Percentiles rank a stretch among this genome's conserved stretches.
Conservation (phyloP, 169 alveolate genomes). For the Fabrea salina region DNA sequence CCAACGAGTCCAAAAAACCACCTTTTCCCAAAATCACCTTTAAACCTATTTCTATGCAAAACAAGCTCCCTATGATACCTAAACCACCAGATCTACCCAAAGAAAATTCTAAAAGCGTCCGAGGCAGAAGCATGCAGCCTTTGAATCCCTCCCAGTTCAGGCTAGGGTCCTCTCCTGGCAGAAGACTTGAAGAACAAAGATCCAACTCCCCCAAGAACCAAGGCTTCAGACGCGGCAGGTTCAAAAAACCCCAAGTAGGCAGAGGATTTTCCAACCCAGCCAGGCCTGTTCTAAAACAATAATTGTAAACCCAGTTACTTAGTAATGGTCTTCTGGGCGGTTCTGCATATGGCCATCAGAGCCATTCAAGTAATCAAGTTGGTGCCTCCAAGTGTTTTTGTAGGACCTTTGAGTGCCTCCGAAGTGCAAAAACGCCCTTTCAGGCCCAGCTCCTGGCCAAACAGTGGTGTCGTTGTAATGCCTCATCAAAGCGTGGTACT, state of each 20-base stretch:
- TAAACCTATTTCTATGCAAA: conserved; percentile 10
- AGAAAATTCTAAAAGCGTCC: not conserved
- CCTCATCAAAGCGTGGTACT: not conserved
- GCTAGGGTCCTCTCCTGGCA: not conserved
- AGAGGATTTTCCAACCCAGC: not conserved
- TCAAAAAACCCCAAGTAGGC: not conserved
- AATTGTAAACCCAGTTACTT: too few relatives aligned
- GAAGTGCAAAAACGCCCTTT: not conserved
- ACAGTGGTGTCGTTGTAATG: conserved; percentile 23
- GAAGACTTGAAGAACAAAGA: not conserved
- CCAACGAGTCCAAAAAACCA: too few relatives aligned
- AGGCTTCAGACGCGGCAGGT: not conserved
- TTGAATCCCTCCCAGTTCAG: not conserved
- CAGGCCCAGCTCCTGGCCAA: not conserved
- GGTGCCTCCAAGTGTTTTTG: not conserved
- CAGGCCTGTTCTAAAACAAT: too few relatives aligned
- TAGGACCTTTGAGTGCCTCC: conserved; percentile 11
- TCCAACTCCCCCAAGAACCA: not conserved
- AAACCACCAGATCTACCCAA: conserved; percentile 1
- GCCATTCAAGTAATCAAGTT: too few relatives aligned
- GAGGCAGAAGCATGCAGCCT: not conserved
- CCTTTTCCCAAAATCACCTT: not conserved
- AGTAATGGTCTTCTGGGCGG: too few relatives aligned
- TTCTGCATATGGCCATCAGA: too few relatives aligned
- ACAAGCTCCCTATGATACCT: conserved; percentile 7